Conservation (phyloP, 495 filamentous ascomycete species). For the Podospora comata region DNA sequence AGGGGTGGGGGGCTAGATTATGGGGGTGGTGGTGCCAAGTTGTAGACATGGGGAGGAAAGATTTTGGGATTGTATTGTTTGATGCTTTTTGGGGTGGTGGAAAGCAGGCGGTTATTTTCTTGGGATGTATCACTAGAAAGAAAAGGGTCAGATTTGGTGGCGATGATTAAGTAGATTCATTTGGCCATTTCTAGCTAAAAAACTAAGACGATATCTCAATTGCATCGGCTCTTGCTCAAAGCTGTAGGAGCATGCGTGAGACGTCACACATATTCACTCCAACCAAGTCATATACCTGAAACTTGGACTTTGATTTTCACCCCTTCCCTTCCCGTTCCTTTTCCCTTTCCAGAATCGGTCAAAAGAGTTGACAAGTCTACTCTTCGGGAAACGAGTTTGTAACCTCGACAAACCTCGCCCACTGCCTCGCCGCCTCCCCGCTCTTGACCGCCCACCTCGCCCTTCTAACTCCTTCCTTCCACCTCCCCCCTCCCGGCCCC, state of each 20-base stretch:
- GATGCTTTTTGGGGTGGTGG: not conserved
- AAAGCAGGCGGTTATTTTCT: not conserved
- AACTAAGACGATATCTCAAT: too few relatives aligned
- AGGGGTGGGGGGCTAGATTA: not conserved
- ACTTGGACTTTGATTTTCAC: too few relatives aligned
- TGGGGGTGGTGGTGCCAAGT: not conserved
- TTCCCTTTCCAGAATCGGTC: not conserved
- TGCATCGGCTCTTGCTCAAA: too few relatives aligned
- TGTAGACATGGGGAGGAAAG: not conserved
- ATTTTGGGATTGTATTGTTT: not conserved
- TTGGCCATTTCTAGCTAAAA: not conserved
- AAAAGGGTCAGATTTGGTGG: not conserved
- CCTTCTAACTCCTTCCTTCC: constrained; percentile 87
- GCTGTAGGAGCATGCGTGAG: too few relatives aligned
- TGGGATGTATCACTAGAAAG: not conserved
- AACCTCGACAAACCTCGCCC: constrained; percentile 63
- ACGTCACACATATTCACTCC: too few relatives aligned
- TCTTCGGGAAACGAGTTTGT: constrained; percentile 38
- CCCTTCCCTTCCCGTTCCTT: not conserved
- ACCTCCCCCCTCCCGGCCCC: constrained; percentile 78
- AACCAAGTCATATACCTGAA: too few relatives aligned
- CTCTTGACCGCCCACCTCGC: constrained; percentile 81
- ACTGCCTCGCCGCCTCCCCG: constrained; percentile 73
- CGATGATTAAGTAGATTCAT: not conserved
- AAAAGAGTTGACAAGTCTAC: not conserved